These are phyloP conservation scores for Hypoxylon perforatum DNA, from an alignment of 495 filamentous ascomycete species.

Conservation along the genomic window DNA sequence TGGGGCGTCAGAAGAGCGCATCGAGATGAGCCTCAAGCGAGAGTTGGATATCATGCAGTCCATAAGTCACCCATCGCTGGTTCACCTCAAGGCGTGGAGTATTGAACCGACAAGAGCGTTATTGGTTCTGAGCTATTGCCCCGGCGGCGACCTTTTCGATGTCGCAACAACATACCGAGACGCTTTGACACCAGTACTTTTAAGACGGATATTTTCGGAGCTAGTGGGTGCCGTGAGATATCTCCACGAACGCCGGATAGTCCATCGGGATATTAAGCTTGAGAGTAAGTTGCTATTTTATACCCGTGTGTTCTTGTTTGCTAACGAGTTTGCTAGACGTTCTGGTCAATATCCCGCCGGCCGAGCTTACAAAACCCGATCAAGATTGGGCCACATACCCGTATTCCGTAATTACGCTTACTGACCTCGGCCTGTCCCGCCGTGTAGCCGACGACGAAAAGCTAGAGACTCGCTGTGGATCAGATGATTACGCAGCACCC, in stretches of 20 bases:
- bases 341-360: slow-evolving; percentile 80
- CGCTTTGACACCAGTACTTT: slow-evolving; percentile 71
- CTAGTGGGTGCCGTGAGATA: slow-evolving; percentile 85
- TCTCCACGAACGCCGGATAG: slow-evolving; percentile 85
- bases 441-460: slow-evolving; percentile 81
- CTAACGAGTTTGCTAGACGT: slow-evolving; percentile 71
- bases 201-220: slow-evolving; percentile 91
- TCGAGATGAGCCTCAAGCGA: slow-evolving; percentile 91
- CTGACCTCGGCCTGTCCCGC: slow-evolving; percentile 91
- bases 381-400: slow-evolving; percentile 77
- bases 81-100: slow-evolving; percentile 88
- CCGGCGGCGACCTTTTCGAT: slow-evolving; percentile 95
- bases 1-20: slow-evolving; percentile 84
- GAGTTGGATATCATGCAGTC: slow-evolving; percentile 92
- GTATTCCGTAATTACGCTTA: slow-evolving; percentile 84
- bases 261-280: slow-evolving; percentile 96
- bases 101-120: slow-evolving; percentile 82
- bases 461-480: slow-evolving; percentile 89
- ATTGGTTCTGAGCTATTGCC: slow-evolving; percentile 89
- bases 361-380: slow-evolving; percentile 54
- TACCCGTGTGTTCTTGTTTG: slow-evolving; percentile 11
- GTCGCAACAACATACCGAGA: slow-evolving; percentile 76
- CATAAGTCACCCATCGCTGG: slow-evolving; percentile 87
- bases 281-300: slow-evolving; percentile 75
- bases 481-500: slow-evolving; percentile 96